Base-by-base conservation (phyloP, 768 basidiomycete species). In the Botryobasidium botryosum region DNA sequence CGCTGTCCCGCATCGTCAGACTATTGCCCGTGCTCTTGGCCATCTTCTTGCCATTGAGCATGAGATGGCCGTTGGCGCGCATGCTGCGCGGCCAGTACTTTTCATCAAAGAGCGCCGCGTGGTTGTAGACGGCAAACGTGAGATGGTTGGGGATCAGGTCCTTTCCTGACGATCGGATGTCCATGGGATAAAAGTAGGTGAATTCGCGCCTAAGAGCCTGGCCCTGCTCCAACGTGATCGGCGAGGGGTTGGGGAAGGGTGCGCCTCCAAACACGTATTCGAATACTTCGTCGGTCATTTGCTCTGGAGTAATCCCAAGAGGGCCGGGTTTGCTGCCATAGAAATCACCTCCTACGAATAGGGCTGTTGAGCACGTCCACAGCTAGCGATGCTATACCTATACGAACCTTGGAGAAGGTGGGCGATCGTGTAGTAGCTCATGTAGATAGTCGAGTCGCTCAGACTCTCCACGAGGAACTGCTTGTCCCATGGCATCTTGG, bases 11-110 rank as follows among this genome's bases (percentile, higher is more conserved):
- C 59, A 97, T 64, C 1, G 92, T 99, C 68, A 97, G 66, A 46
- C 79, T 85, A 62, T 99, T 99, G 8, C 94, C 94, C 36, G 81
- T 90, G 60, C 81, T 84, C 72, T 97, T 99, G 32, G 77, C 79
- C 94, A 99, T 99, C 69, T 97, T 99, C 69, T 90, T 81, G 17
- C 92, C 91, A 61, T 99, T 97, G 60, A 99, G 61, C 79, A 88
- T 79, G 67, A 99, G 61, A 58, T 97, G 92, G 0, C 94, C 94
- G 57, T 99, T 99, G 37, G 84, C 79, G 21, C 94, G 81, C 69
- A 99, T 86, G 57, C 84, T 77, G 55, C 74, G 56, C 0, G 94
- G 92, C 84, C 84, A 88, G 57, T 84, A 74, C 53, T 77, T 70
- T 46, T 86, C 79, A 21, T 71, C 64, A 73, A 97, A 96, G 35